Conservation (phyloP, 805 yeast species). For the Candida nemodendra region DNA sequence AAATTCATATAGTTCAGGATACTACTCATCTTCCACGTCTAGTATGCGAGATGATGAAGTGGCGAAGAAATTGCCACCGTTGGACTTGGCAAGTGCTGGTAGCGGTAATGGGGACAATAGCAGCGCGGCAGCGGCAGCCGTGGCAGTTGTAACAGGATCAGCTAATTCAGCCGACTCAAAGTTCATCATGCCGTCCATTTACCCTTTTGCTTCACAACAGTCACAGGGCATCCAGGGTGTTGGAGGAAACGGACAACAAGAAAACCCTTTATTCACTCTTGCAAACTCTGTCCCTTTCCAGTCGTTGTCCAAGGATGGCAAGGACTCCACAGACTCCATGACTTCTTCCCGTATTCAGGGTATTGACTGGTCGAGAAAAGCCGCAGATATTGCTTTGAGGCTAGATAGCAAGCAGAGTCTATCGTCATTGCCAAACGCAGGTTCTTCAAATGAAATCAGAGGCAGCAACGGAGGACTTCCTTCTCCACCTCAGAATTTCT, state of each 20-base stretch:
- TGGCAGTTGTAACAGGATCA: not conserved
- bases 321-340: not conserved
- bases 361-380: conserved; percentile 26
- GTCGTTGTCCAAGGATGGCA: conserved; percentile 9
- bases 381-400: conserved; percentile 27
- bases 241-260: conserved; percentile 8
- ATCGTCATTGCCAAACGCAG: not conserved
- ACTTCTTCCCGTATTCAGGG: not conserved
- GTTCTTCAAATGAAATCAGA: not conserved
- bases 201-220: conserved; percentile 18
- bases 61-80: conserved; percentile 9
- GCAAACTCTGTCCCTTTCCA: conserved; percentile 29
- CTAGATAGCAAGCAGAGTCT: conserved; percentile 9
- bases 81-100: not conserved
- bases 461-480: conserved; percentile 9
- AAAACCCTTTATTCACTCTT: conserved; percentile 30
- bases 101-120: not conserved
- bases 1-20: conserved; percentile 5
- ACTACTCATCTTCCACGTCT: conserved; percentile 19
- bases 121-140: conserved; percentile 5
- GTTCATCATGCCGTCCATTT: conserved; percentile 15
- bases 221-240: conserved; percentile 6
- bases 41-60: conserved; percentile 19
- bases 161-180: not conserved
- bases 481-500: conserved; percentile 7